Evolutionary conservation across 176 grass and related monocot species (phyloP), one percentile per base, ranked within the genome.

Genomic region (Melocanna baccifera): DNA sequence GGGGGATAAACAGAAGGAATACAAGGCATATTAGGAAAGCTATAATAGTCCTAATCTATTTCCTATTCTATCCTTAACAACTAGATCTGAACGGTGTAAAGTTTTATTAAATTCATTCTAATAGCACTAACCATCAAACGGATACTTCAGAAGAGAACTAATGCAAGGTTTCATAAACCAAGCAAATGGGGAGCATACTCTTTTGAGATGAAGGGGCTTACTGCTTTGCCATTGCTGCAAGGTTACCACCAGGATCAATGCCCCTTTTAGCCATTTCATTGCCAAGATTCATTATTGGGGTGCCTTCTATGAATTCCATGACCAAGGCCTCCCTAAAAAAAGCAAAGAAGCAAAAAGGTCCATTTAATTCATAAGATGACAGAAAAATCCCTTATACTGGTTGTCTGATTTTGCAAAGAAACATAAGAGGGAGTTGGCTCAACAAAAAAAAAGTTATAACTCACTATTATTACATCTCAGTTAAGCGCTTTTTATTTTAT

Each of bases 271-370:
- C 87, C 81, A 98, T 98, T 93, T 98, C 93, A 80, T 75, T 77
- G 65, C 91, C 83, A 76, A 98, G 86, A 93, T 95, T 98, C 91
- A 98, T 93, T 90, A 98, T 98, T 62, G 96, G 96, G 56, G 87
- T 93, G 9, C 96, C 96, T 88, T 98, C 82, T 67, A 98, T 83
- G 73, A 93, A 98, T 79, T 98, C 96, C 96, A 98, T 98, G 78
- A 94, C 83, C 85, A 98, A 85, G 32, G 95, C 89, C 85, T 98
- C 83, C 77, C 93, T 98, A 75, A 83, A 26, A 75, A 72, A 10
- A 72, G 22, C 4, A 91, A 83, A 78, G 26, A 46, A 76, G 66
- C 5, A 81, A 20, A 69, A 72, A 56, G 19, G 5, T 4, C 29
- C 39, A 64, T 69, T 87, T 62, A 66, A 69, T 73, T 76, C 25